Percentiles rank a stretch among this genome's conserved stretches.
phyloP scores from a whole-genome alignment of 176 grass and related monocot species.

The Carex cristatella region DNA sequence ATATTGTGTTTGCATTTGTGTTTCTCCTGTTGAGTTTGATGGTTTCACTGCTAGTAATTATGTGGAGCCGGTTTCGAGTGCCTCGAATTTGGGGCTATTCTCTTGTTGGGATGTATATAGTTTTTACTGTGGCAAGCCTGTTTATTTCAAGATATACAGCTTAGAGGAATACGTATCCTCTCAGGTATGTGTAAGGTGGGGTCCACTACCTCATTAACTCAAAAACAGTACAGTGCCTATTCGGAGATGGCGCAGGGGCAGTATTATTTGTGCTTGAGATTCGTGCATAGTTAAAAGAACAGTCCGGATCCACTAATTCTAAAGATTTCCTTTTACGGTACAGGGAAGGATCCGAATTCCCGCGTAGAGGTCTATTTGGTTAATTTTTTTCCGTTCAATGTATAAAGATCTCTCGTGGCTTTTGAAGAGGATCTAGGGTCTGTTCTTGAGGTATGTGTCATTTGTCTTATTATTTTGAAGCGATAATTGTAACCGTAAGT shows the following conservation, averaged over 20 bases:
- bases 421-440: neutral
- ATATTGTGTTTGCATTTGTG: constrained; percentile 84
- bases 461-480: neutral
- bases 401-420: neutral
- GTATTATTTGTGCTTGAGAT: no score
- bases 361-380: constrained; percentile 7
- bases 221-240: no score
- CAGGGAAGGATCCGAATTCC: no score
- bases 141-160: constrained; percentile 38
- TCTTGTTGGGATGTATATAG: constrained; percentile 62
- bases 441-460: neutral
- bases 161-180: neutral
- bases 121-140: constrained; percentile 63
- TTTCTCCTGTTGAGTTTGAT: constrained; percentile 91
- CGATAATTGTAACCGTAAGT: neutral
- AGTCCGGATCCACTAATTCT: no score
- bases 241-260: no score
- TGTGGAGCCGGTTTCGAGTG: constrained; percentile 71
- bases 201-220: no score
- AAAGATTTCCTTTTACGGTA: no score
- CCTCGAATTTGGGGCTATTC: constrained; percentile 79
- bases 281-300: no score
- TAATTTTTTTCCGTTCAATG: neutral
- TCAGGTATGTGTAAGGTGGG: no score
- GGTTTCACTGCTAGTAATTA: constrained; percentile 69